Evolutionary conservation across 306 rosid species (phyloP).

Genomic region (Delonix regia): DNA sequence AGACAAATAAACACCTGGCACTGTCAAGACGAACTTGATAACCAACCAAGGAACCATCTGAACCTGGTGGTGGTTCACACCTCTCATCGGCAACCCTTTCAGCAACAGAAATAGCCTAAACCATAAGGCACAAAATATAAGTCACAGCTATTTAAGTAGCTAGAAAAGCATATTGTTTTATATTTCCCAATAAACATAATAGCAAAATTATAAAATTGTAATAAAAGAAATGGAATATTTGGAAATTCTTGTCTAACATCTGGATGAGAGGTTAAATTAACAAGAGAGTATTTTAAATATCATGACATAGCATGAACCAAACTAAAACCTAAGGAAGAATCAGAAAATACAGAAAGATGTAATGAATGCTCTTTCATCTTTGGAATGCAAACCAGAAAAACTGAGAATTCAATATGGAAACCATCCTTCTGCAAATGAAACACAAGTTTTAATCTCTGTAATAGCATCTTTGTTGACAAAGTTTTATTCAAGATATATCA

Average conservation of each 20-base stretch:
- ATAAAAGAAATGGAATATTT: not conserved
- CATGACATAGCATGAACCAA: not conserved
- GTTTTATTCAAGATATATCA: not conserved
- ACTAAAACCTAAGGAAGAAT: slow-evolving; percentile 4
- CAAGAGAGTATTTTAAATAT: not conserved
- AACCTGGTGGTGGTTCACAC: slow-evolving; percentile 87
- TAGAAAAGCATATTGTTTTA: not conserved
- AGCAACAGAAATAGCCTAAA: slow-evolving; percentile 92
- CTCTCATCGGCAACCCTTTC: slow-evolving; percentile 99
- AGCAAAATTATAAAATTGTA: not conserved
- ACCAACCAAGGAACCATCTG: slow-evolving; percentile 88
- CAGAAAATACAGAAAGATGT: not conserved
- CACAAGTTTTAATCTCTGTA: not conserved
- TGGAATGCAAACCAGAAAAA: not conserved
- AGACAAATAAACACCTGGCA: slow-evolving; percentile 69
- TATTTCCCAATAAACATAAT: not conserved
- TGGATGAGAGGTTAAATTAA: not conserved
- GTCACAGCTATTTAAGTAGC: slow-evolving; percentile 7
- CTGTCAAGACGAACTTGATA: slow-evolving; percentile 98
- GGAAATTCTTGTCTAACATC: slow-evolving; percentile 24
- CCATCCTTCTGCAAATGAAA: slow-evolving; percentile 1
- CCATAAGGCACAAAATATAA: slow-evolving; percentile 28
- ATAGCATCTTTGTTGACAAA: slow-evolving; percentile 10
- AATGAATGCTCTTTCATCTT: not conserved
- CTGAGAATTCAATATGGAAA: not conserved